A percentile compares a stretch with the other conserved stretches of the same genome.
Evolutionary conservation across 345 rosid genomes (phyloP).

Genomic region (Acer saccharum): DNA sequence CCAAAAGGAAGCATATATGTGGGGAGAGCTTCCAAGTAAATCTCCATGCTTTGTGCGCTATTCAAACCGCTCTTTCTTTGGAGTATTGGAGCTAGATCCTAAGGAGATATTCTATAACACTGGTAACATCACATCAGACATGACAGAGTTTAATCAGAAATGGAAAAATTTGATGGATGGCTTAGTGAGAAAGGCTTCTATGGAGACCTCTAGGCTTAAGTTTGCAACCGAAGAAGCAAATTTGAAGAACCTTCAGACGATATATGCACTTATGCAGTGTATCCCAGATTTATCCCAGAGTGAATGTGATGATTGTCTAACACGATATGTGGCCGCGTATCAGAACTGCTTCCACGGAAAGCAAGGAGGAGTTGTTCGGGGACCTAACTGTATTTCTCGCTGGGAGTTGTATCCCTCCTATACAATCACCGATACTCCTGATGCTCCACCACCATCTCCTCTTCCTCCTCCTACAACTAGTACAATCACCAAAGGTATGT

Average conservation of each 20-base stretch:
- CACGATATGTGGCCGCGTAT: neutral
- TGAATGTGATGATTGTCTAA: slow-evolving; percentile 18
- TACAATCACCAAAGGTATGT: too few relatives aligned
- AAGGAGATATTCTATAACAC: too few relatives aligned
- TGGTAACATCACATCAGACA: too few relatives aligned
- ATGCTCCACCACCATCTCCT: too few relatives aligned
- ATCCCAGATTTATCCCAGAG: slow-evolving; percentile 27
- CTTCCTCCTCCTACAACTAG: too few relatives aligned
- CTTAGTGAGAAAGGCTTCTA: neutral
- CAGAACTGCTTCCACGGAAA: neutral
- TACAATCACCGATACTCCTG: too few relatives aligned
- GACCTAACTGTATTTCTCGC: neutral
- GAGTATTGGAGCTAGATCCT: too few relatives aligned
- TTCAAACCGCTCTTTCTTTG: too few relatives aligned
- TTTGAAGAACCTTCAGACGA: neutral
- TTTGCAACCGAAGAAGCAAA: slow-evolving; percentile 22
- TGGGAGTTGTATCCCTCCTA: neutral
- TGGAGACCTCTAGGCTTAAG: slow-evolving; percentile 18
- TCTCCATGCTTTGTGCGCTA: neutral
- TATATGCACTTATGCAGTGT: slow-evolving; percentile 31
- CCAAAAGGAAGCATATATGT: neutral
- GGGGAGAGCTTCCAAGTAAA: neutral
- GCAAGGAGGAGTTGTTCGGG: neutral
- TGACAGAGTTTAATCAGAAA: slow-evolving; percentile 11
- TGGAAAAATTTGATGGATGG: slow-evolving; percentile 19